phyloP scores from a whole-genome alignment of 257 asterid species.

The Solanum lignicaule region DNA sequence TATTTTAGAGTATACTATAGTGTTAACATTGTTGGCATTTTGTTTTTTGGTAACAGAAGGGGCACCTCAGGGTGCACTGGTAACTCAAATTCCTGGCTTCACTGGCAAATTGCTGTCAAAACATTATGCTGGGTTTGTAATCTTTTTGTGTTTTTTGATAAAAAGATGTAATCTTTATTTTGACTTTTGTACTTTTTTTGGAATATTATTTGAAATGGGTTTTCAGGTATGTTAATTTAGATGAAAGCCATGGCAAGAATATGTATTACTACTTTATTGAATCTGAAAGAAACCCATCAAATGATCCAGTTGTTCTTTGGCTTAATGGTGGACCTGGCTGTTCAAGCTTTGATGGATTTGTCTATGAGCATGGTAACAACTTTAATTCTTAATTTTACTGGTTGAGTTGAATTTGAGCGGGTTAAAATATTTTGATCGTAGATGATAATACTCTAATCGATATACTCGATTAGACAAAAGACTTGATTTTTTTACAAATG shows the following conservation, averaged over 20 bases:
- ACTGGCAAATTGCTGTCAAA: conserved; percentile 62
- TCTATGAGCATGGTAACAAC: conserved; percentile 66
- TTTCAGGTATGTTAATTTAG: conserved; percentile 58
- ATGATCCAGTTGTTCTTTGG: conserved; percentile 94
- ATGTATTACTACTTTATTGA: conserved; percentile 76
- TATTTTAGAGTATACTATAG: not conserved
- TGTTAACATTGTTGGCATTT: not conserved
- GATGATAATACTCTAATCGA: not conserved
- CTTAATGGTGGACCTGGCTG: conserved; percentile 99
- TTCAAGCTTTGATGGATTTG: conserved; percentile 95
- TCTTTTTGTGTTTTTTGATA: not conserved
- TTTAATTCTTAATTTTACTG: not conserved
- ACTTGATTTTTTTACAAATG: not conserved
- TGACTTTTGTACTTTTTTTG: not conserved
- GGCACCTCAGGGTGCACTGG: conserved; percentile 53
- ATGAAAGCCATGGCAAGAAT: conserved; percentile 57
- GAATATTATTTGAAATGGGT: not conserved
- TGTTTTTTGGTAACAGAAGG: conserved; percentile 19
- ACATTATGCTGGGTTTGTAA: conserved; percentile 72
- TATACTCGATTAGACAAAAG: not conserved
- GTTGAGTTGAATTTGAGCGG: not conserved
- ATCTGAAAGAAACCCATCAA: conserved; percentile 59
- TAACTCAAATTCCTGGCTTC: conserved; percentile 65
- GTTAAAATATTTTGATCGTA: not conserved
- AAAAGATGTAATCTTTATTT: not conserved